Conservation (phyloP, 202 grass and related monocot genomes). For the Eragrostis tef region DNA sequence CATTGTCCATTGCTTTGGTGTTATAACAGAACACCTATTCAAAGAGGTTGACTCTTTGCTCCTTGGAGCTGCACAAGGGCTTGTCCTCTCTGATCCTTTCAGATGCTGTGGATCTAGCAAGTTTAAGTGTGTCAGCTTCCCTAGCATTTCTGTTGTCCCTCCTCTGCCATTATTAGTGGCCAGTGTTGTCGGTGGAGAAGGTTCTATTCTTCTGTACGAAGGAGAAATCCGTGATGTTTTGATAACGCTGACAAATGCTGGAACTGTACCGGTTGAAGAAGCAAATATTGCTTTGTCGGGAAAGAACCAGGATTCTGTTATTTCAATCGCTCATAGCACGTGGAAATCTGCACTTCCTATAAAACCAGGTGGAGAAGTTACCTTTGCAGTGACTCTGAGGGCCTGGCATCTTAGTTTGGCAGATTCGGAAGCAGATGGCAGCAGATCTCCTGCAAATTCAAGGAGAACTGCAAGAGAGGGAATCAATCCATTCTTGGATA, state of each 20-base stretch:
- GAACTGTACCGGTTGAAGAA: conserved; percentile 86
- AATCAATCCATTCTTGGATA: conserved; percentile 82
- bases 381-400: conserved; percentile 84
- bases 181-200: conserved; percentile 84
- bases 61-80: conserved; percentile 90
- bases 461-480: conserved; percentile 84
- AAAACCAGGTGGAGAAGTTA: conserved; percentile 92
- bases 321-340: conserved; percentile 74
- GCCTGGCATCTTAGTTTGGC: conserved; percentile 84
- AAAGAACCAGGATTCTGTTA: conserved; percentile 97
- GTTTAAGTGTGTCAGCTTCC: conserved; percentile 77
- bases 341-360: conserved; percentile 84
- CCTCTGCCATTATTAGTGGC: conserved; percentile 87
- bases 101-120: conserved; percentile 93
- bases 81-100: conserved; percentile 99
- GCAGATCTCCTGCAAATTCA: conserved; percentile 60
- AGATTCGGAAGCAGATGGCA: conserved; percentile 79
- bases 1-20: conserved; percentile 99
- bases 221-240: conserved; percentile 97
- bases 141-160: conserved; percentile 73
- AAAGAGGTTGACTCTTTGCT: conserved; percentile 96
- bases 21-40: conserved; percentile 98
- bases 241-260: conserved; percentile 90
- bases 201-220: conserved; percentile 95
- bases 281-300: conserved; percentile 90